Evolutionary conservation across 78 protist genomes (phyloP).

Genomic region (Monocercomonoides exilis): DNA sequence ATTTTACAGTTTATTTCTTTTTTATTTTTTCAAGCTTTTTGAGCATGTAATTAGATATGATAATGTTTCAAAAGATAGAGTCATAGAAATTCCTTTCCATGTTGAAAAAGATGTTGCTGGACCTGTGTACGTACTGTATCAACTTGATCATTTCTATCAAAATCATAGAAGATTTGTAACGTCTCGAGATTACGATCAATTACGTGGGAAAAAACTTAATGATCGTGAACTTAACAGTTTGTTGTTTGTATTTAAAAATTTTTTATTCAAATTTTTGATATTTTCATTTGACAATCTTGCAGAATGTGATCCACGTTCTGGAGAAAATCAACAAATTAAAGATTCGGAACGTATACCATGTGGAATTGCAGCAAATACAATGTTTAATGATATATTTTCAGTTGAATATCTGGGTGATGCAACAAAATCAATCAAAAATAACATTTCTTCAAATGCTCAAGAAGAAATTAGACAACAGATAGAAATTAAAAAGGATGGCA

Average conservation of each 20-base stretch:
- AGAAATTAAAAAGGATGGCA: too few relatives aligned
- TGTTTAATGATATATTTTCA: not conserved
- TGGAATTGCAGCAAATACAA: not conserved
- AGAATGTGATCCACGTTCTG: not conserved
- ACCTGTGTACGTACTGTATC: conserved; percentile 15
- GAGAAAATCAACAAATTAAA: not conserved
- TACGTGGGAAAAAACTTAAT: conserved; percentile 1
- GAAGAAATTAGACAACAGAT: not conserved
- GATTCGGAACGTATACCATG: not conserved
- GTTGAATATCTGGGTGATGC: not conserved
- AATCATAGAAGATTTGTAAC: conserved; percentile 19
- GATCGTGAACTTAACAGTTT: not conserved
- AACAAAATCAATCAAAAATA: too few relatives aligned
- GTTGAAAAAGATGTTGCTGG: not conserved
- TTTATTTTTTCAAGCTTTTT: not conserved
- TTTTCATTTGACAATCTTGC: too few relatives aligned
- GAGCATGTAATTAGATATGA: not conserved
- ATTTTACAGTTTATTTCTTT: not conserved
- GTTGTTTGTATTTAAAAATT: not conserved
- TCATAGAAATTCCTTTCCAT: not conserved
- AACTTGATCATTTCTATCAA: conserved; percentile 8
- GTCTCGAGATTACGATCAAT: conserved; percentile 3
- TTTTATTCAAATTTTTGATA: too few relatives aligned
- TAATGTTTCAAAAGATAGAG: not conserved
- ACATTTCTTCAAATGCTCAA: too few relatives aligned